Evolutionary conservation across 352 stramenopile species (phyloP).

Genomic region (Peronospora destructor): DNA sequence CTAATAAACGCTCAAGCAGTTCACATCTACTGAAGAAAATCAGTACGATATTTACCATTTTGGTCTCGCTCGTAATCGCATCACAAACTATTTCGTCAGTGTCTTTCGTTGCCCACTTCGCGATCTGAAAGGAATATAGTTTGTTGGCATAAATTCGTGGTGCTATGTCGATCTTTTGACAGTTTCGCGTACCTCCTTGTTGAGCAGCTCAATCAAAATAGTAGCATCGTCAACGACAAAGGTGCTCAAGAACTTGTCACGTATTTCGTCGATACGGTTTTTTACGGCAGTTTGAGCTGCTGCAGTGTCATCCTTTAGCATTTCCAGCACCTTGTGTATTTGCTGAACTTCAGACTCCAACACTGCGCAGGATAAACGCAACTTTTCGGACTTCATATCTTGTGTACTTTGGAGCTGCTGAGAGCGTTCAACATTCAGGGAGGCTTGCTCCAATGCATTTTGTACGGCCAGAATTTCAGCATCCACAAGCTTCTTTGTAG

Average conservation of each 20-base stretch:
- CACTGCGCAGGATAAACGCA: slow-evolving; percentile 17
- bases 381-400: slow-evolving; percentile 17
- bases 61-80: slow-evolving; percentile 6
- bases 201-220: slow-evolving; percentile 23
- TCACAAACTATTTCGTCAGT: slow-evolving; percentile 10
- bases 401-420: slow-evolving; percentile 9
- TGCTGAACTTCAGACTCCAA: slow-evolving; percentile 19
- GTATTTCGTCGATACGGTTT: slow-evolving; percentile 30
- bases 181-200: slow-evolving; percentile 24
- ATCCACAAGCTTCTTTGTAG: slow-evolving; percentile 20
- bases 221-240: slow-evolving; percentile 26
- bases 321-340: slow-evolving; percentile 1
- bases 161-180: neutral
- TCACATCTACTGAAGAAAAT: neutral
- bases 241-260: slow-evolving; percentile 25
- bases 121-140: slow-evolving; percentile 6
- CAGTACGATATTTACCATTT: slow-evolving; percentile 8
- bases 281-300: slow-evolving; percentile 26
- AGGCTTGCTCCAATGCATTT: slow-evolving; percentile 13
- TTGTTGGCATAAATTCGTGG: neutral
- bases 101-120: slow-evolving; percentile 10
- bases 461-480: slow-evolving; percentile 14
- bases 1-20: neutral
- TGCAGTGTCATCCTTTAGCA: slow-evolving; percentile 9
- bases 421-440: slow-evolving; percentile 3